Conservation (phyloP, 305 asterid species). For the Fraxinus paxiana region DNA sequence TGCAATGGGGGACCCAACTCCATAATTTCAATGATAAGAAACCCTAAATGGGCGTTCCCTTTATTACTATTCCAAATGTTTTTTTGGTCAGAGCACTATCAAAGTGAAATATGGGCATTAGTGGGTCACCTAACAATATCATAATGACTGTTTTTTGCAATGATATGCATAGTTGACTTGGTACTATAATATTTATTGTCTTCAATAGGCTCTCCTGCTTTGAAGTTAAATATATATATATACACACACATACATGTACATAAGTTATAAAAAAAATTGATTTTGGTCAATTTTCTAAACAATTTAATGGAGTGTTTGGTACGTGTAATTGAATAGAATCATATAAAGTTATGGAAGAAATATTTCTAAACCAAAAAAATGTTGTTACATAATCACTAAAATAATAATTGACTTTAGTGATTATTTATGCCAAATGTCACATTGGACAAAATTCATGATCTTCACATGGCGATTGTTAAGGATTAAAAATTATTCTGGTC, state of each 20-base stretch:
- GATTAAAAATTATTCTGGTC: too few species aligned
- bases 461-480: too few species aligned
- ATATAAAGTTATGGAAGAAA: too few species aligned
- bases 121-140: conserved; percentile 27
- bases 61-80: background rate
- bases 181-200: background rate
- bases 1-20: conserved; percentile 1
- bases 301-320: too few species aligned
- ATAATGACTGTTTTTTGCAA: conserved; percentile 10
- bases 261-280: too few species aligned
- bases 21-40: conserved; percentile 21
- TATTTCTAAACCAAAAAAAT: too few species aligned
- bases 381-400: too few species aligned
- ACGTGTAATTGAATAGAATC: too few species aligned
- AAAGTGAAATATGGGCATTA: conserved; percentile 11
- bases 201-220: background rate
- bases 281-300: too few species aligned
- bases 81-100: conserved; percentile 23
- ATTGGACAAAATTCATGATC: background rate
- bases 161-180: background rate
- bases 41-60: background rate
- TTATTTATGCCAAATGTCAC: too few species aligned
- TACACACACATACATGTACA: too few species aligned
- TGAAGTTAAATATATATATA: background rate
- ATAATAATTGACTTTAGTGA: too few species aligned